Conservation (phyloP, 1,284 basidiomycete species). For the Bjerkandera adusta region DNA sequence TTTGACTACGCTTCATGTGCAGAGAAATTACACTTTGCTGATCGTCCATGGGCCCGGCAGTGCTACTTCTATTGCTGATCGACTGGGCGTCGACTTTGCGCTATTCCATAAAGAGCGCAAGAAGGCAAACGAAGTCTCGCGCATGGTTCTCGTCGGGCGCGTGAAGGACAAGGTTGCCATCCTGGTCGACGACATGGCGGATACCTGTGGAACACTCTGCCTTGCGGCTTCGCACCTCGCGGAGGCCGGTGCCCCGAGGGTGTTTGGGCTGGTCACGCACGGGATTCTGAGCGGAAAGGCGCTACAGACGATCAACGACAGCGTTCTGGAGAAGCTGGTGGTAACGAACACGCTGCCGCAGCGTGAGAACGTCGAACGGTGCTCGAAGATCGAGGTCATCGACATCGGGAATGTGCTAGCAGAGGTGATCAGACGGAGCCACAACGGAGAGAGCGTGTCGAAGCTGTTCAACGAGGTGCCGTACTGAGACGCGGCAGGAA, state of each 20-base stretch:
- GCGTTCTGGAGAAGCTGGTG: conserved; percentile 90
- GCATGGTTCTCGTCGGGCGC: conserved; percentile 97
- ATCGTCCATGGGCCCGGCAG: conserved; percentile 39
- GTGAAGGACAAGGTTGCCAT: conserved; percentile 94
- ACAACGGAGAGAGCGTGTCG: conserved; percentile 82
- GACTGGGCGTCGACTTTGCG: conserved; percentile 96
- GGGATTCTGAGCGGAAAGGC: conserved; percentile 95
- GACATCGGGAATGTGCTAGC: conserved; percentile 95
- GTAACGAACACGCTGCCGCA: conserved; percentile 99
- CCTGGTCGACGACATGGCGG: conserved; percentile 99
- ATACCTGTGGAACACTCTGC: conserved; percentile 97
- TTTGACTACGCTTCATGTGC: neutral
- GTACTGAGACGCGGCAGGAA: conserved; percentile 62
- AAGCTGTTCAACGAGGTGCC: conserved; percentile 85
- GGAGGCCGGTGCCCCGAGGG: conserved; percentile 86
- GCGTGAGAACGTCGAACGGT: conserved; percentile 69
- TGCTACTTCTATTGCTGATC: conserved; percentile 96
- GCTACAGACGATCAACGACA: conserved; percentile 66
- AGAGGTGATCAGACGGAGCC: conserved; percentile 93
- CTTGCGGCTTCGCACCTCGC: conserved; percentile 88
- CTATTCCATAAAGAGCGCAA: conserved; percentile 99
- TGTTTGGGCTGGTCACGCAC: conserved; percentile 96
- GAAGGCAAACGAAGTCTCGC: conserved; percentile 98
- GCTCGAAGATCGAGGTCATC: conserved; percentile 92
- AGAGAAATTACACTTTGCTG: neutral